phyloP scores from a whole-genome alignment of 257 asterid genomes.

The Solanum lignicaule region DNA sequence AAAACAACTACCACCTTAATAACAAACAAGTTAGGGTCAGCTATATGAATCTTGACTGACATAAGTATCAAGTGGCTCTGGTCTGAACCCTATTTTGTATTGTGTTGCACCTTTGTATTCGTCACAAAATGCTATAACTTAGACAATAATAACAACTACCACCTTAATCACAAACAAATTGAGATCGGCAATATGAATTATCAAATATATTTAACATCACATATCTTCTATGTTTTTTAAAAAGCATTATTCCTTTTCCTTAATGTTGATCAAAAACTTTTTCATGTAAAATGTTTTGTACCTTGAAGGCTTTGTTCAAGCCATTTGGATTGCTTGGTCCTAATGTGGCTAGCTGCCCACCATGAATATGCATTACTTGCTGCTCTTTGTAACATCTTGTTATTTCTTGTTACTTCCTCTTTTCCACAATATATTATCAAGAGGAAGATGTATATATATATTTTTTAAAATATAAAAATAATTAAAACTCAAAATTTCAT shows the following conservation, averaged over 20 bases:
- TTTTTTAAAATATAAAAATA: background rate
- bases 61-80: no score
- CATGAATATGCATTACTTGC: conserved; percentile 43
- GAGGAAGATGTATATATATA: no score
- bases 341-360: conserved; percentile 40
- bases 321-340: conserved; percentile 42
- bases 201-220: background rate
- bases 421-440: background rate
- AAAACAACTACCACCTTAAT: background rate
- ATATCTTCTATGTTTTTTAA: background rate
- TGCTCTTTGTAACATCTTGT: conserved; percentile 26
- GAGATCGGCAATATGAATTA: background rate
- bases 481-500: background rate
- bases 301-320: conserved; percentile 37
- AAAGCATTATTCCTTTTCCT: background rate
- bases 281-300: background rate
- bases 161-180: background rate
- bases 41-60: no score
- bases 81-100: background rate
- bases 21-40: background rate
- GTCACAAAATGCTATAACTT: background rate
- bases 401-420: background rate
- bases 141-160: background rate
- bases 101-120: background rate
- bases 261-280: background rate